Base-by-base conservation (phyloP, 202 grass and related monocot species). In the Thinopyrum obtusiflorum region DNA sequence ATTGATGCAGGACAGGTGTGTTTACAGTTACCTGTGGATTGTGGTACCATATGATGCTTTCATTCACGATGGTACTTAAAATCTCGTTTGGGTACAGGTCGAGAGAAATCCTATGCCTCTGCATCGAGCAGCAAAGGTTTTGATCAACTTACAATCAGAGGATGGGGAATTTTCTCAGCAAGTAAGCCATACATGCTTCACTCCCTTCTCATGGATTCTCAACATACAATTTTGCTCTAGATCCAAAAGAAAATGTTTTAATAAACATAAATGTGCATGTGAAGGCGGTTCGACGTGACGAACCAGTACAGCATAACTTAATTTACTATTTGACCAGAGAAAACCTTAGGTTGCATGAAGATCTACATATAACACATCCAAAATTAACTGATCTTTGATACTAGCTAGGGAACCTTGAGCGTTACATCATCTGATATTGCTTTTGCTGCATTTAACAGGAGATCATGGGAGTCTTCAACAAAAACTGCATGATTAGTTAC, bases 111-210 rank as follows among this genome's bases (percentile, higher is more conserved):
- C 92, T 73, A 62, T 25, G 7, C 92, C 97, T 61, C 84, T 99
- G 73, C 97, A 99, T 68, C 85, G 69, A 87, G 97, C 89, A 84
- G 93, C 93, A 1, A 94, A 93, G 74, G 85, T 92, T 70, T 87
- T 97, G 78, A 94, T 99, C 35, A 99, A 99, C 75, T 68, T 96
- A 75, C 97, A 97, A 77, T 85, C 59, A 67, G 93, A 99, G 64
- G 82, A 94, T 7, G 93, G 93, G 61, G 93, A 99, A 74, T 99
- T 99, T 86, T 93, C 97, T 37, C 93, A 99, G 72, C 97, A 99
- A 89, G 97, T 99, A 97, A 85, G 89, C 83, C 53, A 25, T 21
- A 51, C 17, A 60, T 21, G 27, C 18, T 49, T 78, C 3, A 49
- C 3, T 6, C 13, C 7, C 31, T 61, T 73, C 36, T 61, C 44